Percentiles rank a stretch among this genome's conserved stretches.
These are phyloP conservation scores for Backusella australiensis DNA, from an alignment of 192 early-diverging fungal genomes.

Conservation along the genomic window DNA sequence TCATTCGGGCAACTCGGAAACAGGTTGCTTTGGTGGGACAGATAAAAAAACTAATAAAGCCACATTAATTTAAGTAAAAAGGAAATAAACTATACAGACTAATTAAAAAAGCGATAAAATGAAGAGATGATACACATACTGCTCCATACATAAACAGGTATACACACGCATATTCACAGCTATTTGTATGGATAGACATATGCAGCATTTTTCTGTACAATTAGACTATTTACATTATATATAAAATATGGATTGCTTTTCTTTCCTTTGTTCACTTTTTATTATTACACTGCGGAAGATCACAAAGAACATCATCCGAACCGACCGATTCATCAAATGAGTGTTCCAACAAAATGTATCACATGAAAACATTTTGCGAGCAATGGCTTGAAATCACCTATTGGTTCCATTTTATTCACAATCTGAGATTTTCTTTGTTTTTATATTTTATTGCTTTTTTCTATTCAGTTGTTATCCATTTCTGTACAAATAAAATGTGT, in stretches of 20 bases:
- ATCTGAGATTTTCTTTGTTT: conserved; percentile 5
- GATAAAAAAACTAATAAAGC: conserved; percentile 4
- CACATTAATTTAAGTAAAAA: conserved; percentile 10
- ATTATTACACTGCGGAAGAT: not conserved
- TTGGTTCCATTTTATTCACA: not conserved
- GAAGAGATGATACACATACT: not conserved
- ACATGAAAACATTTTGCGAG: not conserved
- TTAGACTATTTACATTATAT: not conserved
- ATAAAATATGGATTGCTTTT: not conserved
- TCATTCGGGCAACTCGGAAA: conserved; percentile 1
- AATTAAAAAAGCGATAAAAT: conserved; percentile 2
- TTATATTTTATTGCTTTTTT: not conserved
- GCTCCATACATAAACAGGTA: not conserved
- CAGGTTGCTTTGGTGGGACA: not conserved
- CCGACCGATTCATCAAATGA: conserved; percentile 12
- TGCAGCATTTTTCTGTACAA: not conserved
- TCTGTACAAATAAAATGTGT: conserved; percentile 1
- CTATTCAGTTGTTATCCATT: not conserved
- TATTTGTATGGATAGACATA: not conserved
- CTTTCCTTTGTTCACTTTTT: not conserved
- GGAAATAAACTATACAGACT: not conserved
- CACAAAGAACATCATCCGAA: conserved; percentile 11
- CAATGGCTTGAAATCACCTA: not conserved
- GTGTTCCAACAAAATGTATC: conserved; percentile 9
- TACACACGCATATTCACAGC: not conserved